phyloP scores from a whole-genome alignment of 1,284 basidiomycete genomes.

The Ceratobasidium theobromae region DNA sequence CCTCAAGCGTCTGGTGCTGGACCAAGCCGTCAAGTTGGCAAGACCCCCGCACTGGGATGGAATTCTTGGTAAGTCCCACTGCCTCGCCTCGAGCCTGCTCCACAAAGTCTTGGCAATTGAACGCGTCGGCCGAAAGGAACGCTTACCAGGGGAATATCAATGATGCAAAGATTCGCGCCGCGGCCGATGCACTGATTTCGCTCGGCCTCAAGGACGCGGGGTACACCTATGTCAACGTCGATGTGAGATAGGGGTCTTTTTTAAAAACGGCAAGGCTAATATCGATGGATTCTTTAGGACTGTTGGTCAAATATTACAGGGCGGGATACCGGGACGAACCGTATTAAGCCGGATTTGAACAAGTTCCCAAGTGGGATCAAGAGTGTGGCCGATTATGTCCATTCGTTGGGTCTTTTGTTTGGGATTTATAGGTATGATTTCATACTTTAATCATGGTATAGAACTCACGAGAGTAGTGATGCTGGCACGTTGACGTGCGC shows the following conservation, averaged over 20 bases:
- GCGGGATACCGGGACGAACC: constrained; percentile 48
- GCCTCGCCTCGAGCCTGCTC: background rate
- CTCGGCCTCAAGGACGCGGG: constrained; percentile 54
- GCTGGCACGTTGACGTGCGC: constrained; percentile 57
- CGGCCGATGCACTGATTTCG: constrained; percentile 52
- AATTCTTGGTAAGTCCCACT: constrained; percentile 25
- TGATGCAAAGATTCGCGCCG: constrained; percentile 51
- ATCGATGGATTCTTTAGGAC: constrained; percentile 45
- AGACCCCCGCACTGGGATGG: constrained; percentile 34
- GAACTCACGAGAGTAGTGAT: constrained; percentile 46
- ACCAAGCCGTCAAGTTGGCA: constrained; percentile 29
- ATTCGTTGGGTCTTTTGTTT: constrained; percentile 54
- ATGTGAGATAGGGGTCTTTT: constrained; percentile 44
- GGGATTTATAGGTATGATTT: constrained; percentile 52
- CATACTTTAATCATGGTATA: background rate
- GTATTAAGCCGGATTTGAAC: constrained; percentile 52
- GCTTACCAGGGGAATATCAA: constrained; percentile 44
- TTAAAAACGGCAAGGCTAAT: background rate
- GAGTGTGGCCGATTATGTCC: constrained; percentile 50
- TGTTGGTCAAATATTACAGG: constrained; percentile 51
- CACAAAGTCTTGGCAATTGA: background rate
- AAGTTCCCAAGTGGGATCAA: constrained; percentile 59
- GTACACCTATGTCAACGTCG: constrained; percentile 59
- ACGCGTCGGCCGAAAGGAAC: constrained; percentile 34
- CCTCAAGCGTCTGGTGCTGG: constrained; percentile 27